A percentile compares a stretch with the other conserved stretches of the same genome.
Evolutionary conservation across 768 basidiomycete species (phyloP).

Genomic region (Agaricus blazei): DNA sequence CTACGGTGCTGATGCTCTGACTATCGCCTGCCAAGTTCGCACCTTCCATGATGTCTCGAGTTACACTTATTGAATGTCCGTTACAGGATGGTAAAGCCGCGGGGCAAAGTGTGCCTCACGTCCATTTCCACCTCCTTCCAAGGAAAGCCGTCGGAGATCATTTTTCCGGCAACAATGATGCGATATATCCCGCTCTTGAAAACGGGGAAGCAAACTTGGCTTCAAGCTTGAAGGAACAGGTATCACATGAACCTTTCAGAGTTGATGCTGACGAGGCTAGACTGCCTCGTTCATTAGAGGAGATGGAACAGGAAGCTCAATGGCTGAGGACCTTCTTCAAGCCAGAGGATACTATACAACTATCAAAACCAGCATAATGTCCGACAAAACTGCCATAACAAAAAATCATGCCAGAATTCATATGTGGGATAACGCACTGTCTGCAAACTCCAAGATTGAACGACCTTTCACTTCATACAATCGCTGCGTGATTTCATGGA

Average conservation of each 20-base stretch:
- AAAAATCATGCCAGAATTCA: not conserved
- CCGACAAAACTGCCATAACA: not conserved
- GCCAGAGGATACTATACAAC: constrained; percentile 9
- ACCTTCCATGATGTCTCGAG: not conserved
- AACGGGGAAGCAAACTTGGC: constrained; percentile 48
- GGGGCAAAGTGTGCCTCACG: constrained; percentile 79
- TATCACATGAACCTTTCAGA: constrained; percentile 33
- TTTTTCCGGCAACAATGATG: constrained; percentile 61
- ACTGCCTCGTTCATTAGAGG: constrained; percentile 53
- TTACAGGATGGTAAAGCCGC: constrained; percentile 80
- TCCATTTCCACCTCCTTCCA: constrained; percentile 94
- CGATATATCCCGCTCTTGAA: constrained; percentile 79
- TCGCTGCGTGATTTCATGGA: constrained; percentile 1
- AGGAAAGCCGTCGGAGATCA: constrained; percentile 65
- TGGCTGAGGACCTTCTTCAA: constrained; percentile 61
- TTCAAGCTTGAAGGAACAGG: constrained; percentile 28
- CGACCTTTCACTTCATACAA: not conserved
- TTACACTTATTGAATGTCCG: not conserved
- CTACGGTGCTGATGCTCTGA: constrained; percentile 80
- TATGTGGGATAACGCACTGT: not conserved
- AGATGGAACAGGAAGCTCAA: constrained; percentile 77
- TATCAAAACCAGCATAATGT: not conserved
- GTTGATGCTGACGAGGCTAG: constrained; percentile 73
- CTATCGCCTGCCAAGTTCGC: constrained; percentile 81
- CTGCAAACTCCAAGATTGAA: not conserved